Percentiles rank a stretch among this genome's conserved stretches.
Conservation (phyloP, 768 basidiomycete genomes). For the Podaxis pistillaris region DNA sequence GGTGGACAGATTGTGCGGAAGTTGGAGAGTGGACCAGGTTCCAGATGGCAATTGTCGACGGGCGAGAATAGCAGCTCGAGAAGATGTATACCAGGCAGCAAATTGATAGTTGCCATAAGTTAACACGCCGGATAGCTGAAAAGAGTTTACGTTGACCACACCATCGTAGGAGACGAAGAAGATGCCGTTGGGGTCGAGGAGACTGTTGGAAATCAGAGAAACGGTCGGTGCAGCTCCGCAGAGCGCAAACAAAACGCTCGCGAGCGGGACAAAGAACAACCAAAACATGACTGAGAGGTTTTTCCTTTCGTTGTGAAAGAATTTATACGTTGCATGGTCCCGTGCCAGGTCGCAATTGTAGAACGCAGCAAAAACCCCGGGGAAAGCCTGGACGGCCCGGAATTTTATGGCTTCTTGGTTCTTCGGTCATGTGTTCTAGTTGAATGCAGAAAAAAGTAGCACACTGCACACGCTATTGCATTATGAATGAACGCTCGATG, state of each 20-base stretch:
- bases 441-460: not conserved
- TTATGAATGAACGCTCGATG: not conserved
- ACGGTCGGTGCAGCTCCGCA: constrained; percentile 38
- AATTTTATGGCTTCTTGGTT: not conserved
- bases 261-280: constrained; percentile 12
- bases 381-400: constrained; percentile 5
- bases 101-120: constrained; percentile 40
- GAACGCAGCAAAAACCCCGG: not conserved
- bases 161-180: constrained; percentile 48
- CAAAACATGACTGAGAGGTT: not conserved
- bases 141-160: constrained; percentile 46
- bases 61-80: constrained; percentile 36
- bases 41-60: constrained; percentile 40
- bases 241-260: constrained; percentile 14
- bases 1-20: constrained; percentile 40
- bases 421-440: constrained; percentile 2
- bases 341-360: not conserved
- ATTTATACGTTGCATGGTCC: not conserved
- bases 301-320: not conserved
- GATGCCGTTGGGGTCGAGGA: constrained; percentile 38
- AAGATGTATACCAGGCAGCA: constrained; percentile 46
- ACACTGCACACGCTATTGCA: not conserved
- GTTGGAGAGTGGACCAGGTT: constrained; percentile 39
- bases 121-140: constrained; percentile 41
- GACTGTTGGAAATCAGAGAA: constrained; percentile 35